phyloP scores from a whole-genome alignment of 371 early-diverging fungal species.

The Dentiscutata heterogama region DNA sequence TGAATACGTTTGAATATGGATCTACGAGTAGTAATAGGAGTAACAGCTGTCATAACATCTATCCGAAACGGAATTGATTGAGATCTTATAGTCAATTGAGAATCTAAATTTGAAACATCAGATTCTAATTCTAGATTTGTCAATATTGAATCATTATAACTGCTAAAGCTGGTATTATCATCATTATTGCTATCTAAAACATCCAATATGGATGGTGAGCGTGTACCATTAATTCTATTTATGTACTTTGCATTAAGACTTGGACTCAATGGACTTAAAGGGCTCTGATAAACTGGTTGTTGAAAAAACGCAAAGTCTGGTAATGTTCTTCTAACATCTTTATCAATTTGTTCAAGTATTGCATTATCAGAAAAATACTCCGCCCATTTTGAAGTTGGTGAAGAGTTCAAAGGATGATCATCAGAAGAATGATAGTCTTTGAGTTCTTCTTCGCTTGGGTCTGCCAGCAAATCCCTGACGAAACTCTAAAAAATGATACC shows the following conservation, averaged over 20 bases:
- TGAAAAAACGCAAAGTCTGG: conserved; percentile 89
- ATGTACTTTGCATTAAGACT: conserved; percentile 44
- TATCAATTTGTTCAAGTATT: conserved; percentile 84
- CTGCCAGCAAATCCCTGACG: conserved; percentile 66
- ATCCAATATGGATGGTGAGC: conserved; percentile 21
- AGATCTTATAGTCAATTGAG: conserved; percentile 14
- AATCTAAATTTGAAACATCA: conserved; percentile 5
- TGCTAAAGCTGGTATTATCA: not conserved
- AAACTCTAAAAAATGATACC: conserved; percentile 54
- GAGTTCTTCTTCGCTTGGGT: conserved; percentile 57
- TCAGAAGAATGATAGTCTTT: conserved; percentile 39
- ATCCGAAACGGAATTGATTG: not conserved
- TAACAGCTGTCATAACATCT: conserved; percentile 9
- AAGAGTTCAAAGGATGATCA: conserved; percentile 55
- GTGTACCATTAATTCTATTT: conserved; percentile 41
- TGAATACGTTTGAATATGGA: conserved; percentile 74
- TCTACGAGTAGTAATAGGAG: conserved; percentile 68
- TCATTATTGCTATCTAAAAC: conserved; percentile 11
- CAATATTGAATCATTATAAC: conserved; percentile 19
- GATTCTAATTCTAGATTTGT: not conserved
- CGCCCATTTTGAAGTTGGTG: conserved; percentile 63
- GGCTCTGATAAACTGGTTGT: conserved; percentile 64
- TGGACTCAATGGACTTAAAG: conserved; percentile 62
- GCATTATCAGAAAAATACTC: conserved; percentile 67
- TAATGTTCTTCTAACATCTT: conserved; percentile 83